Evolutionary conservation across 2,329 filamentous ascomycete genomes (phyloP).

Genomic region (Phialophora macrospora): DNA sequence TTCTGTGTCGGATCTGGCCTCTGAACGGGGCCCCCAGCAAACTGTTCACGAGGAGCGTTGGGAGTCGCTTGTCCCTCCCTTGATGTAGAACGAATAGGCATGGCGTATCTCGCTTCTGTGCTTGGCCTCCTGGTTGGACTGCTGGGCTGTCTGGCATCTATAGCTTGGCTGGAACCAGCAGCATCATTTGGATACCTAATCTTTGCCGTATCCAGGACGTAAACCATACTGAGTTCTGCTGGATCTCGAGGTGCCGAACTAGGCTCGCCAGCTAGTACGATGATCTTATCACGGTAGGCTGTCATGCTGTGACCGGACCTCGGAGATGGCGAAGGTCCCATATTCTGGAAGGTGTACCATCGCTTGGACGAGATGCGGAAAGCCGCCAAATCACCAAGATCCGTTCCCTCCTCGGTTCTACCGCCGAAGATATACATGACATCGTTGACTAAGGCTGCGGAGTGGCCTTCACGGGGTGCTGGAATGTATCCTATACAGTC

Average conservation of each 20-base stretch:
- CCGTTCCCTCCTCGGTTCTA: conserved; percentile 87
- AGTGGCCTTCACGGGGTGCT: conserved; percentile 89
- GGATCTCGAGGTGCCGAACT: conserved; percentile 82
- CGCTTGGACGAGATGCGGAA: conserved; percentile 79
- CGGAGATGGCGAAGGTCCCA: conserved; percentile 93
- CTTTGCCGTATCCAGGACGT: conserved; percentile 91
- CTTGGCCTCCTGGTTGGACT: conserved; percentile 50
- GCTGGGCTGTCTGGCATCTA: conserved; percentile 47
- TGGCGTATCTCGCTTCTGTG: conserved; percentile 51
- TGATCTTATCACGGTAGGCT: conserved; percentile 85
- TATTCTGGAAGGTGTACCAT: conserved; percentile 99
- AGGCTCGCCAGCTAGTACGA: conserved; percentile 91
- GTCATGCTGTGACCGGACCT: conserved; percentile 98
- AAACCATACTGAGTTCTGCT: conserved; percentile 84
- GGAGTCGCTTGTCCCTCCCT: conserved; percentile 50
- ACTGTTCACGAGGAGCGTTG: conserved; percentile 41
- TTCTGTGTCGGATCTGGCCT: conserved; percentile 36
- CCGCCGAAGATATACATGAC: conserved; percentile 99
- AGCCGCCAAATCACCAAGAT: conserved; percentile 90
- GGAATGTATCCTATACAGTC: conserved; percentile 99
- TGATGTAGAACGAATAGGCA: conserved; percentile 48
- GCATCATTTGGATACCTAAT: conserved; percentile 91
- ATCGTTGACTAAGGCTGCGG: conserved; percentile 89
- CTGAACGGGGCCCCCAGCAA: conserved; percentile 38
- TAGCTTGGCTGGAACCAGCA: conserved; percentile 46